Evolutionary conservation across 163 green algal genomes (phyloP).

Genomic region (Chlamydomonas reinhardtii): DNA sequence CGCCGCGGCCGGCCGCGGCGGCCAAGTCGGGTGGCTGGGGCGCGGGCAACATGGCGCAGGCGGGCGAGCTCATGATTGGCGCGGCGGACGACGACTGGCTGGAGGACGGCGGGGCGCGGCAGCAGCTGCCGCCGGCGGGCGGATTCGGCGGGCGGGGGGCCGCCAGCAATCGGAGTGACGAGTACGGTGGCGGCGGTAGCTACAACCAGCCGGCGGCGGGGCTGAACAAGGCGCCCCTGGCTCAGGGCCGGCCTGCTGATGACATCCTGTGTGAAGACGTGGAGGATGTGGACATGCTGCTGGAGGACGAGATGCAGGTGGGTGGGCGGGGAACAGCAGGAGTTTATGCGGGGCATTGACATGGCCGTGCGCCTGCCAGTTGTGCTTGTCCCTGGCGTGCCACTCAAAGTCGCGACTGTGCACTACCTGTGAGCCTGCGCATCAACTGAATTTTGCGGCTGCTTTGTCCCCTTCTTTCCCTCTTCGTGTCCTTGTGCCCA

Average conservation of each 20-base stretch:
- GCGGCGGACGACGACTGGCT: slow-evolving; percentile 42
- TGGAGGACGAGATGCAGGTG: slow-evolving; percentile 46
- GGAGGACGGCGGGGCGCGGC: neutral
- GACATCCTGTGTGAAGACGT: slow-evolving; percentile 54
- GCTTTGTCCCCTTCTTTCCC: no score
- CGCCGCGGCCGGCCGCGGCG: neutral
- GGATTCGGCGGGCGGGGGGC: neutral
- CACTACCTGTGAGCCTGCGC: no score
- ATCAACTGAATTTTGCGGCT: neutral
- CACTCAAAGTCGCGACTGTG: no score
- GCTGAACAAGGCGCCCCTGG: neutral
- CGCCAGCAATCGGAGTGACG: no score
- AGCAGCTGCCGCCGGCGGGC: neutral
- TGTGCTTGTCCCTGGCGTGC: no score
- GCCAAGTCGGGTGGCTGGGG: slow-evolving; percentile 55
- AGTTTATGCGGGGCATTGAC: no score
- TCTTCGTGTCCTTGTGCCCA: neutral
- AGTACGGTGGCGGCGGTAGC: neutral
- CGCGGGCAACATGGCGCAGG: slow-evolving; percentile 39
- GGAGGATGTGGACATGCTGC: slow-evolving; percentile 55
- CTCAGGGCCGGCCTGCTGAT: neutral
- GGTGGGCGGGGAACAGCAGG: neutral
- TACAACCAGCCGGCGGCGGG: neutral
- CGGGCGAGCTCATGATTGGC: slow-evolving; percentile 52
- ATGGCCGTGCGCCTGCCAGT: no score